Conservation (phyloP, 768 basidiomycete genomes). For the Kwoniella sp. region DNA sequence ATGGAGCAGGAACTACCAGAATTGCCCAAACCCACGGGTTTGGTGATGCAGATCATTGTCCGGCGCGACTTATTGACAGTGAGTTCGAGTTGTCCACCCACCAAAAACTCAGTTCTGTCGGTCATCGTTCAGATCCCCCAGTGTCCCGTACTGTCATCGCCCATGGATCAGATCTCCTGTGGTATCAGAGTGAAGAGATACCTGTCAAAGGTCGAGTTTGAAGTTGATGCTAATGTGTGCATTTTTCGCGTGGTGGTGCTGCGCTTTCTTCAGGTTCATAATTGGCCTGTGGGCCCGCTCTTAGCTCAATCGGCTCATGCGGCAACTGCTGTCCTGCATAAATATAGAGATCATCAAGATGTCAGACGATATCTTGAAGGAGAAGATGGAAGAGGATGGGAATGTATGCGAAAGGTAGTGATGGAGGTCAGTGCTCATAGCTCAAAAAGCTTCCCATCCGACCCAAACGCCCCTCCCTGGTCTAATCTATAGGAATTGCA, state of each 20-base stretch:
- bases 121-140: background rate
- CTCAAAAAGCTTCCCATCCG: too few relatives aligned
- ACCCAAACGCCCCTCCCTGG: too few relatives aligned
- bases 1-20: background rate
- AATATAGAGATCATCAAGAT: conserved; percentile 39
- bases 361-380: conserved; percentile 47
- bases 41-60: conserved; percentile 56
- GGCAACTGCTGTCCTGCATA: conserved; percentile 52
- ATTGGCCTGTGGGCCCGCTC: conserved; percentile 55
- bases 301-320: conserved; percentile 55
- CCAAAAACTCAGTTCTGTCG: background rate
- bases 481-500: too few relatives aligned
- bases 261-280: conserved; percentile 34
- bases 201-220: too few relatives aligned
- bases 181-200: too few relatives aligned
- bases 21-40: conserved; percentile 32
- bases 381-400: conserved; percentile 34
- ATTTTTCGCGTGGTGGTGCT: too few relatives aligned
- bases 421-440: conserved; percentile 40
- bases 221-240: too few relatives aligned
- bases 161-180: too few relatives aligned
- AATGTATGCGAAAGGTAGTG: conserved; percentile 51
- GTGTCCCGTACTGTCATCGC: too few relatives aligned
- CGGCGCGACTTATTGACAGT: conserved; percentile 46
- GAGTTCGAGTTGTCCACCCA: too few relatives aligned